Base-by-base conservation (phyloP, 495 filamentous ascomycete species). In the Aspergillus saccharolyticus region DNA sequence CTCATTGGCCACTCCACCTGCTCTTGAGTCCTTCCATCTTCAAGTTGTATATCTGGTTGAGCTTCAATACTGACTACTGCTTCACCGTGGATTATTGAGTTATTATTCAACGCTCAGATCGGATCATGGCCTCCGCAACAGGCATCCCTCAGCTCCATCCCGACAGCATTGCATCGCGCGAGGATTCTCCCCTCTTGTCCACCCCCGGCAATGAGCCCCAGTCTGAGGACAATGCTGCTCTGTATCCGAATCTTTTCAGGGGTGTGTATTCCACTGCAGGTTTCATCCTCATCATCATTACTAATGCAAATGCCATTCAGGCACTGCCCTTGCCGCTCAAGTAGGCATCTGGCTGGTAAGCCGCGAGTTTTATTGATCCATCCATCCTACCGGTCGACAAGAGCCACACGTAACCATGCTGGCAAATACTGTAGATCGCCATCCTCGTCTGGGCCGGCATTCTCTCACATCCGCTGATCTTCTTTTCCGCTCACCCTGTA, bases 401-500 rank as follows among this genome's bases (percentile, higher is more conserved):
- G n/a, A n/a, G n/a, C n/a, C n/a, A n/a, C n/a, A n/a, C n/a, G n/a
- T n/a, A n/a, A n/a, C n/a, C n/a, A 3, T 8, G 10, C 17, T 12
- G 2, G 7, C 33, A 39, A 39, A 5, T 68, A n/a, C n/a, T n/a
- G n/a, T n/a, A 96, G 80, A 81, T 96, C 48, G 75, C 83, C 24
- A 81, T 80, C 18, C 79, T 89, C 24, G 77, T 96, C 61, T 95
- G 87, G 87, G 82, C 83, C 25, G 80, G 78, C 55, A 78, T 96
- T 61, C 83, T 96, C 67, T 78, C 82, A 22, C 72, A 83, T 28
- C 75, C 79, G 18, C 62, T 88, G 30, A 81, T 87, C 0, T 78
- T 96, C 55, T 93, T 97, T 76, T 87, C 89, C 4, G 80, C 87
- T 0, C 93, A 97, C 74, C 93, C 93, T 8, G 84, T 86, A 72